These are phyloP conservation scores for Linnemannia exigua DNA, from an alignment of 192 early-diverging fungal species.

Conservation along the genomic window DNA sequence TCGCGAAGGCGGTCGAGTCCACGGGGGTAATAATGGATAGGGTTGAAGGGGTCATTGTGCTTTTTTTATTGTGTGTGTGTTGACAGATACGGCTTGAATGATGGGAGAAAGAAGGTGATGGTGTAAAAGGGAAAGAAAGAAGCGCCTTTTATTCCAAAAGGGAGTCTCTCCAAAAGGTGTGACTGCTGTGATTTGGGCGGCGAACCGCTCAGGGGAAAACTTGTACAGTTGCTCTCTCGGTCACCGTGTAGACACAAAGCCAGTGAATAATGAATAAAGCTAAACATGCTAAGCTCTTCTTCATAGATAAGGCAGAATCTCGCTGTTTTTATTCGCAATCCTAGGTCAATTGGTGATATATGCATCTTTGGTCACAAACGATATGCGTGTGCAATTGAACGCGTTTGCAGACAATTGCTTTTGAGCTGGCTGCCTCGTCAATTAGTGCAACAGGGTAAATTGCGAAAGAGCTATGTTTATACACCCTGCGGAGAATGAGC, in stretches of 20 bases:
- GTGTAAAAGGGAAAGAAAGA: no score
- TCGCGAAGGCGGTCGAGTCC: slow-evolving; percentile 47
- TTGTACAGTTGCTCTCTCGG: not conserved
- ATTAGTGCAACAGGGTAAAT: not conserved
- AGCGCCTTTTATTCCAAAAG: no score
- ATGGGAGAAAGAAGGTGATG: not conserved
- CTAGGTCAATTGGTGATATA: no score
- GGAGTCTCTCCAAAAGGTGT: not conserved
- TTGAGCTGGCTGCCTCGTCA: not conserved
- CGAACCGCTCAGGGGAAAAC: not conserved
- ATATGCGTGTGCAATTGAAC: not conserved
- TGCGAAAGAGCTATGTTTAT: not conserved
- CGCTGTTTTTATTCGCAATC: no score
- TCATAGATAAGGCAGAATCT: no score
- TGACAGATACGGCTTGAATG: no score
- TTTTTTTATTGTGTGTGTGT: not conserved
- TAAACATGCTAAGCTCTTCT: no score
- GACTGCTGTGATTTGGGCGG: not conserved
- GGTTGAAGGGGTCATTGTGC: slow-evolving; percentile 23
- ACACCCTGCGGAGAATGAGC: not conserved
- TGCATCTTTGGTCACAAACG: no score
- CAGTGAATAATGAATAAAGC: no score
- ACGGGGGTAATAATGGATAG: slow-evolving; percentile 49
- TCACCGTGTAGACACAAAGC: not conserved
- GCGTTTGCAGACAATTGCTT: not conserved